Percentiles rank a stretch among this genome's conserved stretches.
Conservation (phyloP, 108 stramenopile genomes). For the Parmales sp. region DNA sequence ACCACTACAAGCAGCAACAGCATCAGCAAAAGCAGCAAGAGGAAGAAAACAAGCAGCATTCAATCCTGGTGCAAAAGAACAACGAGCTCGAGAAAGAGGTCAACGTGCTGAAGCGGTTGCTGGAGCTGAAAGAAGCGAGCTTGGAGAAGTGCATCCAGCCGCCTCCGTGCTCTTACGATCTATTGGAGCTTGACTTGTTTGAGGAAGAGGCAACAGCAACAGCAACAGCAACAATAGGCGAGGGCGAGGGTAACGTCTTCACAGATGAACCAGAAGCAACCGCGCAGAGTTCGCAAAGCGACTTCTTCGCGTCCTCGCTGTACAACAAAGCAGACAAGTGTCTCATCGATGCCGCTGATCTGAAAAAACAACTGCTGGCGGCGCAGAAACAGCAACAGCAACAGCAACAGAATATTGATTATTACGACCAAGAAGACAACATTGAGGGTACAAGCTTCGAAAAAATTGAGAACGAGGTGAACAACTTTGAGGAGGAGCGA, state of each 20-base stretch:
- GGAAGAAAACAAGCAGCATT: neutral
- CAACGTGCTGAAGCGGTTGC: neutral
- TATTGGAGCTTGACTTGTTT: neutral
- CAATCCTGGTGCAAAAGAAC: neutral
- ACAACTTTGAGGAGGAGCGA: neutral
- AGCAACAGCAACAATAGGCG: too few species aligned
- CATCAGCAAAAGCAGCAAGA: neutral
- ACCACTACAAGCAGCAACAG: neutral
- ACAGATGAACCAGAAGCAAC: neutral
- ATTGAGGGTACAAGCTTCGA: neutral
- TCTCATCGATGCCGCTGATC: neutral
- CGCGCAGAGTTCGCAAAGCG: neutral
- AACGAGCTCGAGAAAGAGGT: neutral
- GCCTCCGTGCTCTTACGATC: too few species aligned
- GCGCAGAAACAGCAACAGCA: too few species aligned
- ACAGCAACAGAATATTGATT: too few species aligned
- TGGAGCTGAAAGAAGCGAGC: too few species aligned
- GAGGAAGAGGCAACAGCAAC: neutral
- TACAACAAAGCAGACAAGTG: neutral
- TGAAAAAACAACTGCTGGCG: neutral
- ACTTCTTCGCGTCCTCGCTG: neutral
- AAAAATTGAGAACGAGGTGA: neutral
- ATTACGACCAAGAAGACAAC: too few species aligned
- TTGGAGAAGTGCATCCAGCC: too few species aligned
- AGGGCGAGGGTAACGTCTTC: neutral